Percentiles rank a stretch among this genome's conserved stretches.
phyloP scores from a whole-genome alignment of 2,329 filamentous ascomycete genomes.

The Penicillium paneum region DNA sequence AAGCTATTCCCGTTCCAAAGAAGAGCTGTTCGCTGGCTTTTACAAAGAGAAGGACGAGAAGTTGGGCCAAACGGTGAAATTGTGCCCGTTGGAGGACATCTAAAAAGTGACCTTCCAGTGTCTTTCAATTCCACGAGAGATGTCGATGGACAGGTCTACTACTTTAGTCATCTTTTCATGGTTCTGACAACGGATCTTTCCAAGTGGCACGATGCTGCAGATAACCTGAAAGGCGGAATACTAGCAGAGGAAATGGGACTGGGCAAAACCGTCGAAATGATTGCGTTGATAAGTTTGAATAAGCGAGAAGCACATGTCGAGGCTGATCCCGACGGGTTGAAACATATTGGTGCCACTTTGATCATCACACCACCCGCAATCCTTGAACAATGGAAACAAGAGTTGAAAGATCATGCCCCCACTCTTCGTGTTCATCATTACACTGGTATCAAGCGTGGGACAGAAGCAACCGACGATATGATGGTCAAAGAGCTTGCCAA shows the following conservation, averaged over 20 bases:
- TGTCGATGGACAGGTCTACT: slow-evolving; percentile 38
- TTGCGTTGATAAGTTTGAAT: slow-evolving; percentile 46
- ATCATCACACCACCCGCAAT: slow-evolving; percentile 63
- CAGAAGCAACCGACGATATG: slow-evolving; percentile 36
- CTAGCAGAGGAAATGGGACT: slow-evolving; percentile 52
- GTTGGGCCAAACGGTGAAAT: slow-evolving; percentile 33
- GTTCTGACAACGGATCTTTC: slow-evolving; percentile 38
- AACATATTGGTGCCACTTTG: slow-evolving; percentile 54
- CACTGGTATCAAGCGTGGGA: slow-evolving; percentile 48
- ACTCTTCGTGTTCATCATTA: slow-evolving; percentile 56
- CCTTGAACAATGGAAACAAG: slow-evolving; percentile 61
- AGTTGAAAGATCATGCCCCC: slow-evolving; percentile 58
- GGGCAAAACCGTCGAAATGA: slow-evolving; percentile 51
- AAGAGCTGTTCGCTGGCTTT: slow-evolving; percentile 47
- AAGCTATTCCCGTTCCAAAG: slow-evolving; percentile 50
- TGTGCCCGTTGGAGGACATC: slow-evolving; percentile 12
- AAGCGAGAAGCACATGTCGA: slow-evolving; percentile 25
- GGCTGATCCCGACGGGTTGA: slow-evolving; percentile 25
- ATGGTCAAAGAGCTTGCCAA: slow-evolving; percentile 48
- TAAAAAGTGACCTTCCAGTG: slow-evolving; percentile 27
- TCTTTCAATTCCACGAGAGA: slow-evolving; percentile 41
- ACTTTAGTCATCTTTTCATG: slow-evolving; percentile 44
- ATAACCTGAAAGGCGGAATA: slow-evolving; percentile 43
- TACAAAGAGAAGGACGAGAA: slow-evolving; percentile 43
- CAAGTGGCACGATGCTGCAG: slow-evolving; percentile 31